Conservation (phyloP, 768 basidiomycete genomes). For the Chiua virens region DNA sequence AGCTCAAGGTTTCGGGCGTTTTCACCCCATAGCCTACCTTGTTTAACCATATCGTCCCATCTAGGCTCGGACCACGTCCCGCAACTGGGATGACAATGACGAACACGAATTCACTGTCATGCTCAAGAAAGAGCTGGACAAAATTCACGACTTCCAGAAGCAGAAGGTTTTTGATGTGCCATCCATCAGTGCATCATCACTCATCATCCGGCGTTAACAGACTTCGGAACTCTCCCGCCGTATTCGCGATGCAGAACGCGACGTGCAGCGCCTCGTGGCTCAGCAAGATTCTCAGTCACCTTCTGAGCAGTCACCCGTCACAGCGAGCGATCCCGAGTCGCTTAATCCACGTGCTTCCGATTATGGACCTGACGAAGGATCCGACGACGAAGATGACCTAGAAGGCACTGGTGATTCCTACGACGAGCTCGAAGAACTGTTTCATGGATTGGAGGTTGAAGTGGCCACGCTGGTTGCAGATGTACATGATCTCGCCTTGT, state of each 20-base stretch:
- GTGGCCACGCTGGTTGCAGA: slow-evolving; percentile 93
- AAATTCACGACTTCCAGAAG: slow-evolving; percentile 92
- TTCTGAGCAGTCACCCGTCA: slow-evolving; percentile 24
- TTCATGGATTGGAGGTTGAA: slow-evolving; percentile 87
- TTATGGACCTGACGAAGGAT: slow-evolving; percentile 63
- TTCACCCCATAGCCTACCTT: neutral
- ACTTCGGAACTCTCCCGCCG: slow-evolving; percentile 79
- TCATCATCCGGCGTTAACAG: slow-evolving; percentile 35
- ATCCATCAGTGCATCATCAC: neutral
- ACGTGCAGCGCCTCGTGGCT: slow-evolving; percentile 75
- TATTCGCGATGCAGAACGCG: slow-evolving; percentile 79
- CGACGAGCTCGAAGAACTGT: slow-evolving; percentile 82
- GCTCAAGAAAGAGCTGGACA: slow-evolving; percentile 86
- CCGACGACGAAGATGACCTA: slow-evolving; percentile 55
- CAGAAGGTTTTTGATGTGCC: slow-evolving; percentile 57
- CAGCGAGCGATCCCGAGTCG: slow-evolving; percentile 51
- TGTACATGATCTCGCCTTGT: slow-evolving; percentile 86
- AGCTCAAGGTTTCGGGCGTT: slow-evolving; percentile 65
- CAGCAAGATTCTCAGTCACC: slow-evolving; percentile 41
- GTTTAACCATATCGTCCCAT: neutral
- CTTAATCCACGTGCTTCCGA: slow-evolving; percentile 46
- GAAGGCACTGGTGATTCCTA: slow-evolving; percentile 54
- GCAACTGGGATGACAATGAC: slow-evolving; percentile 72
- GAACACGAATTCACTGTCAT: slow-evolving; percentile 79
- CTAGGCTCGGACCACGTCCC: slow-evolving; percentile 53